phyloP scores from a whole-genome alignment of 192 early-diverging fungal species.

The Coemansia sp. region DNA sequence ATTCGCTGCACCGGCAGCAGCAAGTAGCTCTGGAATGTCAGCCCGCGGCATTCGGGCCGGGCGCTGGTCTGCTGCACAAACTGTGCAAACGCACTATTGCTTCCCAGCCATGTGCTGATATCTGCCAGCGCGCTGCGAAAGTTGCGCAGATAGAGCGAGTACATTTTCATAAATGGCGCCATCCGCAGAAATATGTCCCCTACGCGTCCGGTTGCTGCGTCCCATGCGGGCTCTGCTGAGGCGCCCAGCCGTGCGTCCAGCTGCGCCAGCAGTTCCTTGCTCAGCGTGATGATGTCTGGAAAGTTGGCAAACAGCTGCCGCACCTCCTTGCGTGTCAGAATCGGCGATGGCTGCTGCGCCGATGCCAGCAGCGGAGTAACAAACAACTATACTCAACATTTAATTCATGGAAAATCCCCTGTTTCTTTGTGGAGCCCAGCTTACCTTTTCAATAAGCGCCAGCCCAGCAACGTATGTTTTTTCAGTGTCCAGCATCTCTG shows the following conservation, averaged over 20 bases:
- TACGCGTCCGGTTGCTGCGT: constrained; percentile 30
- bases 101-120: constrained; percentile 39
- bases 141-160: constrained; percentile 57
- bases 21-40: constrained; percentile 56
- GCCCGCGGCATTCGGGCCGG: constrained; percentile 47
- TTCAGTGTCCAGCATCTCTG: constrained; percentile 82
- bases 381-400: constrained; percentile 32
- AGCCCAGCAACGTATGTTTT: constrained; percentile 81
- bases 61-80: constrained; percentile 44
- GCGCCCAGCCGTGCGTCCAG: constrained; percentile 58
- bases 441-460: constrained; percentile 50
- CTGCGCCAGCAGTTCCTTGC: constrained; percentile 57
- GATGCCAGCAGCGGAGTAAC: constrained; percentile 46
- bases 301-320: constrained; percentile 68
- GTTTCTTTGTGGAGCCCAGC: constrained; percentile 3
- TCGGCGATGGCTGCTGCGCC: constrained; percentile 37
- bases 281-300: constrained; percentile 60
- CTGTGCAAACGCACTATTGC: constrained; percentile 32
- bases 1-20: constrained; percentile 55
- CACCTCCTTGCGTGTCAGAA: constrained; percentile 57
- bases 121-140: constrained; percentile 51
- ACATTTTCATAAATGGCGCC: constrained; percentile 56
- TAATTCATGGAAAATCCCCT: too few species aligned
- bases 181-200: constrained; percentile 53
- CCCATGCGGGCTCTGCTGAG: constrained; percentile 39